These are phyloP conservation scores for Blepharisma stoltei DNA, from an alignment of 73 alveolate genomes.

Conservation along the genomic window DNA sequence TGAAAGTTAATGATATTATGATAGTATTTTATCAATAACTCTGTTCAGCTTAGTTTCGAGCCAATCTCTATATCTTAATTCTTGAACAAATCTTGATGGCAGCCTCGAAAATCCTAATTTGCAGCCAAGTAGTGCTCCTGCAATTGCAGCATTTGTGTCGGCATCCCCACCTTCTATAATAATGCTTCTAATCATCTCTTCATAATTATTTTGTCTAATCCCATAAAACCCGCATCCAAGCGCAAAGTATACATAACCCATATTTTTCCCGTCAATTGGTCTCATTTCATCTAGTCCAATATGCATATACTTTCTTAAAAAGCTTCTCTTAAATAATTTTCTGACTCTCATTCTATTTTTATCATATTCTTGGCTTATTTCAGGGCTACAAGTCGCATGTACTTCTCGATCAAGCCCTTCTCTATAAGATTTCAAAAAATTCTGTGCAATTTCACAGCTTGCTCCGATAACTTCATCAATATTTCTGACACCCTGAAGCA, in stretches of 20 bases:
- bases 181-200: conserved; percentile 38
- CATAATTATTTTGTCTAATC: background rate
- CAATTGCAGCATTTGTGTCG: conserved; percentile 66
- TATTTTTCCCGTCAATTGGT: background rate
- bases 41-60: background rate
- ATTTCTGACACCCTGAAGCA: background rate
- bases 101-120: conserved; percentile 40
- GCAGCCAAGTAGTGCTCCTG: conserved; percentile 65
- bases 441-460: background rate
- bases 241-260: background rate
- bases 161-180: conserved; percentile 64
- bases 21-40: background rate
- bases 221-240: conserved; percentile 13
- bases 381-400: background rate
- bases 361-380: background rate
- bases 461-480: background rate
- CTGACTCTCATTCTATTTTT: background rate
- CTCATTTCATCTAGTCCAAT: background rate
- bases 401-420: background rate
- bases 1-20: too few species aligned
- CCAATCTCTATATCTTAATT: background rate
- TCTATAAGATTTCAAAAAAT: background rate
- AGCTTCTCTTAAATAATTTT: background rate
- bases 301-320: background rate
- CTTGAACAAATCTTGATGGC: conserved; percentile 13